phyloP scores from a whole-genome alignment of 768 basidiomycete species.

The Ramaria sp. region DNA sequence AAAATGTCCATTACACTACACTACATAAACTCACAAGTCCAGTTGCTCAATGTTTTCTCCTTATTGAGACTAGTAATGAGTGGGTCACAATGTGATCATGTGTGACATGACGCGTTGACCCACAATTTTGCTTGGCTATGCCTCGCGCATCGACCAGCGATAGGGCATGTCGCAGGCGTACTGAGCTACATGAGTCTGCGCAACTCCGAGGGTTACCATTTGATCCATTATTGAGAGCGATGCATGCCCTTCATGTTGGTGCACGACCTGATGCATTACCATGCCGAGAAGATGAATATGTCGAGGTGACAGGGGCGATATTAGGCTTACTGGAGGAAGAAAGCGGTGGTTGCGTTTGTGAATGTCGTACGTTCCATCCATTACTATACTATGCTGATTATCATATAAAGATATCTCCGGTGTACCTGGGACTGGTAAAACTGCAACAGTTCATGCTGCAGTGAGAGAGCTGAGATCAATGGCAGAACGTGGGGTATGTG shows the following conservation, averaged over 20 bases:
- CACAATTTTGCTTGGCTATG: too few relatives aligned
- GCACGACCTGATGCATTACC: conserved; percentile 84
- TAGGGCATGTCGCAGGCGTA: background rate
- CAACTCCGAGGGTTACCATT: conserved; percentile 42
- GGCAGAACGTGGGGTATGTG: conserved; percentile 66
- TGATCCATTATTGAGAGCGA: conserved; percentile 78
- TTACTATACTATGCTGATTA: background rate
- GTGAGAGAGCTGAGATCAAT: conserved; percentile 83
- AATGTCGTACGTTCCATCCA: conserved; percentile 22
- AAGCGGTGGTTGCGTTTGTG: conserved; percentile 92
- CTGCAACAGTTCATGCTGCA: conserved; percentile 92
- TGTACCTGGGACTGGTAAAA: conserved; percentile 96
- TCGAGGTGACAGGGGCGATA: conserved; percentile 60
- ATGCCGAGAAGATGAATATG: conserved; percentile 81
- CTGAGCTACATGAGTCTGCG: background rate
- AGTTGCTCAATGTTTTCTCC: too few relatives aligned
- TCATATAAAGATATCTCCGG: conserved; percentile 76
- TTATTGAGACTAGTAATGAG: too few relatives aligned
- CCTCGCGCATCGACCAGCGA: background rate
- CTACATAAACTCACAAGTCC: too few relatives aligned
- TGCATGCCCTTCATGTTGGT: conserved; percentile 88
- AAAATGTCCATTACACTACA: too few relatives aligned
- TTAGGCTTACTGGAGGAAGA: conserved; percentile 85
- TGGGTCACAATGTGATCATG: background rate
- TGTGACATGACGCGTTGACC: conserved; percentile 3